Base-by-base conservation (phyloP, 257 asterid genomes). In the Mentha longifolia region DNA sequence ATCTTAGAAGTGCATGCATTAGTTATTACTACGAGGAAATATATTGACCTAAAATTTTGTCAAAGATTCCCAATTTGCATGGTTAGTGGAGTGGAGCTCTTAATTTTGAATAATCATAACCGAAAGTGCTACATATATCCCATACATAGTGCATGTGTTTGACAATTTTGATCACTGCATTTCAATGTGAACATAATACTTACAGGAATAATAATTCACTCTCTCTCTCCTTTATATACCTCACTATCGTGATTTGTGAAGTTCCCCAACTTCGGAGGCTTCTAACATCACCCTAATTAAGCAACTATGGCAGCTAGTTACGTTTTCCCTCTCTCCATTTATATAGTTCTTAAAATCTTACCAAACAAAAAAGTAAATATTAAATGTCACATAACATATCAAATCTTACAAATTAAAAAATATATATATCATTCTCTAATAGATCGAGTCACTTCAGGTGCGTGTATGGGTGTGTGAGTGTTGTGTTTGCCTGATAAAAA, bases 191-290 rank as follows among this genome's bases (percentile, higher is more conserved):
- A 68, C 73, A 12, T 0, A 25, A 25, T 0, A 5, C 12, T 7
- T 17, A 1, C 30, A 49, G 37, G 72, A 30, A 67, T 64, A 35
- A 43, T 43, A 2, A n/a, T 35, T 9, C 67, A 1, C 16, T 19
- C 9, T 2, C 25, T 37, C 33, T 10, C 31, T 39, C 67, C 37
- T 12, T 6, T 11, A 56, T 11, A 25, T 7, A 35, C 8, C 6
- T 35, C 13, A 56, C 7, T 17, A 42, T 51, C 5, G 3, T 7
- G 25, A 11, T 3, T 72, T 78, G 82, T 70, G 46, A 76, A 56
- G 4, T 54, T 72, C 77, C 85, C 86, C 68, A 78, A 81, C 85
- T 78, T 74, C 9, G 37, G 85, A 84, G 77, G 42, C 76, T 81
- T 74, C 83, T 68, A 25, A 31, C 11, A 55, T 22, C 9, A 55